Base-by-base conservation (phyloP, 176 grass and related monocot species). In the Phoenix dactylifera region DNA sequence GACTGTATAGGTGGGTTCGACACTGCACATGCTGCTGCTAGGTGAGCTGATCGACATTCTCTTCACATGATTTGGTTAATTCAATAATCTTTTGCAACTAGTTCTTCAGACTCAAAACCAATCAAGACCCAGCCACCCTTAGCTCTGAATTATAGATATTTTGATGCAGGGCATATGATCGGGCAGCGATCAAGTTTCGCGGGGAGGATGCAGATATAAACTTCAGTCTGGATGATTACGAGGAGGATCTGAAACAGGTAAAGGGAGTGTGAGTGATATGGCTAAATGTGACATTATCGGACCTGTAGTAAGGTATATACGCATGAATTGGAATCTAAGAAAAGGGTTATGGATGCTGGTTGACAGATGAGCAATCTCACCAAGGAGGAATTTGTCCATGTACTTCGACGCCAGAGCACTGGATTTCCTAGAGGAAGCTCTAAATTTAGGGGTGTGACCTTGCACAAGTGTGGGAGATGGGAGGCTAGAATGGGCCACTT, bases 391-490 rank as follows among this genome's bases (percentile, higher is more conserved):
- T 82, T 86, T 51, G 65, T 90, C 17, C 87, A 86, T 73, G 72
- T 82, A 22, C 76, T 90, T 50, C 75, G 87, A 39, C 79, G 87
- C 25, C 87, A 86, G 60, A 80, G 82, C 55, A 73, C 79, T 19
- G 72, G 82, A 24, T 82, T 82, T 57, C 68, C 81, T 7, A 65
- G 82, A 71, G 79, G 87, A 15, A 86, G 72, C 76, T 90, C 87
- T 7, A 59, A 74, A 52, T 90, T 79, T 75, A 65, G 75, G 29
- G 82, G 87, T 4, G 82, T 90, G 64, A 82, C 87, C 49, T 66
- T 80, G 60, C 87, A 86, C 68, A 90, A 90, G 74, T 86, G 87
- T 67, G 82, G 87, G 51, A 86, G 78, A 68, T 90, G 87, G 87
- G 87, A 90, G 71, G 75, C 76, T 66, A 58, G 87, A 74, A 79